Percentiles rank a stretch among this genome's conserved stretches.
phyloP scores from a whole-genome alignment of 495 filamentous ascomycete genomes.

The Penicillium mononematosum region DNA sequence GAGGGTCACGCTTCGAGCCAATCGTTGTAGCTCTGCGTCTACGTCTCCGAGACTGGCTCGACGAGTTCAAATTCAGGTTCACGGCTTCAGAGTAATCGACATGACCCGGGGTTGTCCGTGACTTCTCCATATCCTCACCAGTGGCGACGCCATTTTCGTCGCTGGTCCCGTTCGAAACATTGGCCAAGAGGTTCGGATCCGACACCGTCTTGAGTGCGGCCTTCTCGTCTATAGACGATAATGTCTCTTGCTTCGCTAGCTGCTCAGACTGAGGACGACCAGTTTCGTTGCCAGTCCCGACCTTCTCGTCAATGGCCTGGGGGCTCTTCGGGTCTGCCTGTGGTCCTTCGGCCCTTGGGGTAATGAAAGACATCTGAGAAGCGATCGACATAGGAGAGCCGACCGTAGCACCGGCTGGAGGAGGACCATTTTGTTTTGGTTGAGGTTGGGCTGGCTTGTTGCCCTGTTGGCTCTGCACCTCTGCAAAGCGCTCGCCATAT shows the following conservation, averaged over 20 bases:
- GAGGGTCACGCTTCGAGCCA: conserved; percentile 69
- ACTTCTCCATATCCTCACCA: conserved; percentile 36
- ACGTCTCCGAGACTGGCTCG: conserved; percentile 48
- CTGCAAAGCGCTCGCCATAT: conserved; percentile 76
- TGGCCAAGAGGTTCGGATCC: conserved; percentile 20
- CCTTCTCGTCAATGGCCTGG: conserved; percentile 31
- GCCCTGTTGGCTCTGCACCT: conserved; percentile 57
- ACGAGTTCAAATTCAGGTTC: conserved; percentile 47
- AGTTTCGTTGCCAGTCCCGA: conserved; percentile 15
- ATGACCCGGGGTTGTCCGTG: conserved; percentile 34
- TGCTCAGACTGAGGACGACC: conserved; percentile 27
- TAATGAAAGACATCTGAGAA: conserved; percentile 21
- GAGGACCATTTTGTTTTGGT: conserved; percentile 40
- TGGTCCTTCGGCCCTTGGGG: conserved; percentile 24
- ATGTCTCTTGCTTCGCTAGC: conserved; percentile 29
- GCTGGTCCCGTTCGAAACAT: conserved; percentile 19
- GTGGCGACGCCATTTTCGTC: conserved; percentile 24
- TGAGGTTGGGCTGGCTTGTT: conserved; percentile 40
- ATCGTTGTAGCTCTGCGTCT: conserved; percentile 74
- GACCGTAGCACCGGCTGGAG: conserved; percentile 16
- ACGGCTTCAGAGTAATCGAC: conserved; percentile 51
- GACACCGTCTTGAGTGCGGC: conserved; percentile 34
- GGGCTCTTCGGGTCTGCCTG: conserved; percentile 23
- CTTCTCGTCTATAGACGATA: conserved; percentile 46
- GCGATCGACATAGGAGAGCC: conserved; percentile 26